Conservation (phyloP, 441 rosid genomes). For the Gossypium schwendimanii region DNA sequence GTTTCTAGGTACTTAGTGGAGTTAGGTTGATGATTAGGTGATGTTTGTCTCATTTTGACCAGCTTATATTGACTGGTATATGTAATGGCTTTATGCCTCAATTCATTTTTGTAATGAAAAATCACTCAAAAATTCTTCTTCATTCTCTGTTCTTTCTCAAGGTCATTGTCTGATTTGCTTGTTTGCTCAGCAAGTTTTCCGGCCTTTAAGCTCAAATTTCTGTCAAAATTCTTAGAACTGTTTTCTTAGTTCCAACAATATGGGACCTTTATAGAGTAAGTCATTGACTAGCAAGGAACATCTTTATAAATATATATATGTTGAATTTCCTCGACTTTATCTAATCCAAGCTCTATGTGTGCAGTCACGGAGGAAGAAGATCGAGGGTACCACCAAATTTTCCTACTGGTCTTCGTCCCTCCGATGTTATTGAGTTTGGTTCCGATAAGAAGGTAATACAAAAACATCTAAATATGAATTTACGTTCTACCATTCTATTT, state of each 20-base stretch:
- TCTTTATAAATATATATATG: not conserved
- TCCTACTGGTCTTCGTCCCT: conserved; percentile 52
- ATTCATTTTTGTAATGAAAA: too few species aligned
- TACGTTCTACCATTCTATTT: not conserved
- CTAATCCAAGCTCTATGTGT: conserved; percentile 5
- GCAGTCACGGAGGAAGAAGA: conserved; percentile 61
- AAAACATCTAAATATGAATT: not conserved
- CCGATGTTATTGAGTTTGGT: conserved; percentile 61
- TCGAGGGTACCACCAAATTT: conserved; percentile 45
- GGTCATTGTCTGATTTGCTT: too few species aligned
- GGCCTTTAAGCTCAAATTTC: too few species aligned
- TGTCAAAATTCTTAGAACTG: too few species aligned
- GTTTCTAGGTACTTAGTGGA: too few species aligned
- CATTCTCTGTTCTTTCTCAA: too few species aligned
- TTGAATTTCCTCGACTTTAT: not conserved
- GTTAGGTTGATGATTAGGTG: too few species aligned
- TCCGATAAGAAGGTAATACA: conserved; percentile 50
- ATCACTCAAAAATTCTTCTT: too few species aligned
- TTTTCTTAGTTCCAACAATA: conserved; percentile 1
- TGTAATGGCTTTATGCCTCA: too few species aligned
- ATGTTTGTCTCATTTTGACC: too few species aligned
- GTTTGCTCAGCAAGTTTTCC: too few species aligned
- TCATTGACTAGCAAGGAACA: not conserved
- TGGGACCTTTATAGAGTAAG: conserved; percentile 84
- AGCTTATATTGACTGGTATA: too few species aligned